Conservation (phyloP, 78 protist species). For the Capsaspora owczarzaki region DNA sequence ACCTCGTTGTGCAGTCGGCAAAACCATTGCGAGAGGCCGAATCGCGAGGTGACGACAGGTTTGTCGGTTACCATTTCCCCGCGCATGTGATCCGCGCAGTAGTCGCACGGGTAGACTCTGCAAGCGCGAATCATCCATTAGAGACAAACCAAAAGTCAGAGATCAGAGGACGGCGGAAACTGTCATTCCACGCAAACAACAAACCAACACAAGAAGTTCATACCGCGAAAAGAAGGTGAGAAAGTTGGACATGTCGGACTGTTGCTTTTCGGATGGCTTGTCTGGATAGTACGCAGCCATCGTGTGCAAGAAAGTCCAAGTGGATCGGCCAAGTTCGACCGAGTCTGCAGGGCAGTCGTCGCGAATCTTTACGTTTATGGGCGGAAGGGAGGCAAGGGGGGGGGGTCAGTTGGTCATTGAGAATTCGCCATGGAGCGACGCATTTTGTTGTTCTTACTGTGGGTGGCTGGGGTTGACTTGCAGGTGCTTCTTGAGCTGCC, state of each 20-base stretch:
- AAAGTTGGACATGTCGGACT: not conserved
- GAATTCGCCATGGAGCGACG: too few species aligned
- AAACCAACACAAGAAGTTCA: not conserved
- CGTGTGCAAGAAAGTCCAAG: conserved; percentile 33
- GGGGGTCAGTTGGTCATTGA: too few species aligned
- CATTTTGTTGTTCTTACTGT: too few species aligned
- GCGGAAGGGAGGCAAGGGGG: too few species aligned
- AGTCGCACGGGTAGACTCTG: conserved; percentile 21
- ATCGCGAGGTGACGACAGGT: not conserved
- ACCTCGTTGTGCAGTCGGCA: conserved; percentile 29
- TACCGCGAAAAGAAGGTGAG: not conserved
- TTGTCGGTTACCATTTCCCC: not conserved
- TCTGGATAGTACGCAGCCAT: conserved; percentile 40
- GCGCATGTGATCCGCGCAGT: conserved; percentile 11
- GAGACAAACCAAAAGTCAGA: not conserved
- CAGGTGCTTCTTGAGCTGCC: not conserved
- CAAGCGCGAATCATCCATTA: not conserved
- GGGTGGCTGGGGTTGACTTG: not conserved
- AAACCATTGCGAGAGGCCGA: conserved; percentile 7
- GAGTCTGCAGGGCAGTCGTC: conserved; percentile 8
- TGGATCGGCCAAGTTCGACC: conserved; percentile 18
- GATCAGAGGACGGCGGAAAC: not conserved
- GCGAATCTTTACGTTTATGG: not conserved
- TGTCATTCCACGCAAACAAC: not conserved
- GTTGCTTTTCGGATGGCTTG: not conserved